These are phyloP conservation scores for Diplodia corticola DNA, from an alignment of 2,329 filamentous ascomycete genomes.

Conservation along the genomic window DNA sequence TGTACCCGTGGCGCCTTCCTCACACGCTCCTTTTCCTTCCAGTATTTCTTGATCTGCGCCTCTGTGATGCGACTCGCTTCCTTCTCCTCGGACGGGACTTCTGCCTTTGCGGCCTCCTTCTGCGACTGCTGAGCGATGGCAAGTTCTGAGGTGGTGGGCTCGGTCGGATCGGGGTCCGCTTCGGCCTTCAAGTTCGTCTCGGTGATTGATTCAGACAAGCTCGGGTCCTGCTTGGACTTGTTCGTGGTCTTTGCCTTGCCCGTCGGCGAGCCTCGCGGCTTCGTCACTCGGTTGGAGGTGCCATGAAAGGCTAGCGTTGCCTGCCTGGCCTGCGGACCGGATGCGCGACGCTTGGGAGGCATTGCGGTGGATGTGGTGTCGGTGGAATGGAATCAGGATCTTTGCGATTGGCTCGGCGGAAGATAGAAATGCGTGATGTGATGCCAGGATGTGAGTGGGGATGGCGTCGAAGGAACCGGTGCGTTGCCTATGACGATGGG, in stretches of 20 bases:
- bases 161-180: slow-evolving; percentile 27
- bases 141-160: slow-evolving; percentile 42
- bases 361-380: slow-evolving; percentile 31
- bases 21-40: slow-evolving; percentile 69
- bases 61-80: slow-evolving; percentile 66
- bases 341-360: slow-evolving; percentile 47
- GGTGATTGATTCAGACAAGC: slow-evolving; percentile 36
- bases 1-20: slow-evolving; percentile 73
- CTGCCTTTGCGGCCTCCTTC: slow-evolving; percentile 37
- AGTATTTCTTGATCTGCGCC: slow-evolving; percentile 73
- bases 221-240: slow-evolving; percentile 42
- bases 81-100: slow-evolving; percentile 47
- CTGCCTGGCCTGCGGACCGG: slow-evolving; percentile 44
- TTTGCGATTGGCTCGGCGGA: slow-evolving; percentile 3
- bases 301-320: slow-evolving; percentile 64
- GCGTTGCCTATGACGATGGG: slow-evolving; percentile 17
- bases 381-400: neutral
- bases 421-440: slow-evolving; percentile 10
- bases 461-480: neutral
- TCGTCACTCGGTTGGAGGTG: slow-evolving; percentile 58
- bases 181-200: slow-evolving; percentile 30
- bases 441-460: slow-evolving; percentile 5
- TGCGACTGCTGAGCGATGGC: slow-evolving; percentile 42
- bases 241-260: slow-evolving; percentile 28
- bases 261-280: slow-evolving; percentile 46